A percentile compares a stretch with the other conserved stretches of the same genome.
These are phyloP conservation scores for Mycena metata DNA, from an alignment of 768 basidiomycete genomes.

Conservation along the genomic window DNA sequence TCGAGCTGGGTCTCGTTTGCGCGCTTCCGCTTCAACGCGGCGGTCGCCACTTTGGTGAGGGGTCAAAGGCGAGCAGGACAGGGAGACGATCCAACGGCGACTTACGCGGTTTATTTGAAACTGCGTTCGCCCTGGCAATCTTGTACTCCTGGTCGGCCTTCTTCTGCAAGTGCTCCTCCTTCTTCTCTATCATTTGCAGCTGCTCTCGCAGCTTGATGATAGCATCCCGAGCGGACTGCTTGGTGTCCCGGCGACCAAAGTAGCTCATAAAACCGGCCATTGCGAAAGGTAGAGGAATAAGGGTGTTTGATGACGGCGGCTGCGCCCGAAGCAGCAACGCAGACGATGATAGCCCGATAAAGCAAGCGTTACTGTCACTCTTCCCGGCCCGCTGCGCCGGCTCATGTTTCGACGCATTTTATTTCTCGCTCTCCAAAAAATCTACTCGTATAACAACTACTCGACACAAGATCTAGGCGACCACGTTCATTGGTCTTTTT, in stretches of 20 bases:
- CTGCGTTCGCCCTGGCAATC: conserved; percentile 94
- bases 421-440: not conserved
- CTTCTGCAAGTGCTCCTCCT: conserved; percentile 96
- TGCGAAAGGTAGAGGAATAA: conserved; percentile 53
- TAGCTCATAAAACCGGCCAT: conserved; percentile 89
- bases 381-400: no score
- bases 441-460: conserved; percentile 11
- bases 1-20: conserved; percentile 89
- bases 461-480: conserved; percentile 13
- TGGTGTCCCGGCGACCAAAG: conserved; percentile 88
- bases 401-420: not conserved
- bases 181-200: conserved; percentile 98
- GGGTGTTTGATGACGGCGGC: conserved; percentile 22
- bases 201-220: conserved; percentile 95
- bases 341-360: conserved; percentile 32
- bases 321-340: conserved; percentile 26
- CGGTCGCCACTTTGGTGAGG: conserved; percentile 71
- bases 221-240: conserved; percentile 89
- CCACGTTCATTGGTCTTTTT: conserved; percentile 40
- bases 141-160: conserved; percentile 95
- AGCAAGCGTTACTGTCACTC: not conserved
- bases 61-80: conserved; percentile 14
- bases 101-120: conserved; percentile 93
- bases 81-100: conserved; percentile 35
- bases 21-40: conserved; percentile 95